These are phyloP conservation scores for Raddia distichophylla DNA, from an alignment of 176 grass and related monocot species.

Conservation along the genomic window DNA sequence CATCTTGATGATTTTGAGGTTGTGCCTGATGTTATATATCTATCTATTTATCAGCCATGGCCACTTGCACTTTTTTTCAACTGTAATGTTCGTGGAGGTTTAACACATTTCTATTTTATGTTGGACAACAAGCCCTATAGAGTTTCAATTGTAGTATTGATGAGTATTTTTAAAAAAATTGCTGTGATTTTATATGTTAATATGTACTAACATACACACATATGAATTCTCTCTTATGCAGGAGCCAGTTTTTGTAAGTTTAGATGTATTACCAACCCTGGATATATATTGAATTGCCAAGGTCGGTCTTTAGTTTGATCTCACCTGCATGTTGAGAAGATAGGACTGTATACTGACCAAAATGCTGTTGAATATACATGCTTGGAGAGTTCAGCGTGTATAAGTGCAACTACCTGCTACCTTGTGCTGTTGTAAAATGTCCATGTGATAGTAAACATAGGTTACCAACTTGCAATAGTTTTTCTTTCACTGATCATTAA, in stretches of 20 bases:
- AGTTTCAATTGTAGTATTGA: background rate
- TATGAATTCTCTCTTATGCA: slow-evolving; percentile 39
- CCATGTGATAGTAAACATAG: background rate
- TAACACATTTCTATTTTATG: background rate
- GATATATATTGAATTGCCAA: slow-evolving; percentile 42
- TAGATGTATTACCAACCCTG: slow-evolving; percentile 40
- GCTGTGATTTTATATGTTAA: background rate
- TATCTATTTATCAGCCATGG: background rate
- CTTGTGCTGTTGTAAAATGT: background rate
- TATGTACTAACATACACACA: slow-evolving; percentile 26
- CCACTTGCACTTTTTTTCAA: background rate
- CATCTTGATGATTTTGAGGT: background rate
- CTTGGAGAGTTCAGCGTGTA: slow-evolving; percentile 20
- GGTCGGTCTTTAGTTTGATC: slow-evolving; percentile 32
- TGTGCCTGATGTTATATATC: background rate
- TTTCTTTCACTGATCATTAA: background rate
- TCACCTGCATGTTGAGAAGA: slow-evolving; percentile 8
- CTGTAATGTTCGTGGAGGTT: background rate
- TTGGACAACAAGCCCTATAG: background rate
- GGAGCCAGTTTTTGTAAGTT: slow-evolving; percentile 49
- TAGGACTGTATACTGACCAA: slow-evolving; percentile 27
- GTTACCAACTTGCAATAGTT: background rate
- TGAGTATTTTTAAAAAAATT: background rate
- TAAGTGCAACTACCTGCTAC: background rate
- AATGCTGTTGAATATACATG: slow-evolving; percentile 7